Evolutionary conservation across 345 rosid genomes (phyloP), one percentile per base, ranked within the genome.

Genomic region (Excoecaria agallocha): DNA sequence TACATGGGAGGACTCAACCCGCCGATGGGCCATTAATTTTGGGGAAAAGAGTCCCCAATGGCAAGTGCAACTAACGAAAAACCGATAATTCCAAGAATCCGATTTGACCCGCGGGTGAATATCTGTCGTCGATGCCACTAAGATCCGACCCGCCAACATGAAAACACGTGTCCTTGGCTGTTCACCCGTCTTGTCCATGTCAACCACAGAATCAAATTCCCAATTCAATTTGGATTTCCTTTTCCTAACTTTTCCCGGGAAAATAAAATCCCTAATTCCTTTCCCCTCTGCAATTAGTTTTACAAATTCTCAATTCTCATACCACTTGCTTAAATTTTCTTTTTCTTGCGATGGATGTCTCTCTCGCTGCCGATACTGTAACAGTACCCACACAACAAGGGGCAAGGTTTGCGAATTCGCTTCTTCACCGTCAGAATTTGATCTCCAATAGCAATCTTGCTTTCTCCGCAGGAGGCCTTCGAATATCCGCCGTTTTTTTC

Each of bases 381-480:
- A 56, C 88, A 0, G 67, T 86, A 0, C 86, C 80, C 76, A 74
- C 91, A 3, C 77, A 83, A 0, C 92, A 85, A 66, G 88, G 87
- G 61, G 64, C 83, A 76, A 89, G 86, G 70, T 82, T 87, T 62
- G 90, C 88, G 7, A 88, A 85, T 57, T 83, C 83, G 76, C 51
- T 84, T 1, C 79, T 85, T 41, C 77, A 77, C 20, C 82, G 83
- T 17, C 82, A 55, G 17, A 78, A 80, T 69, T 80, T 73, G 19
- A 67, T 70, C 55, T 52, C 74, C 37, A 48, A 56, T 1, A 57
- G 62, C 75, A 75, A 60, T 68, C 22, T 89, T 49, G 58, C 68
- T 78, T 82, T 66, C 46, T 74, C 76, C 22, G 51, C 65, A 20
- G 78, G 82, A 52, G 62, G 69, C 48, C 58, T 78, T 15, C 84